Conservation (phyloP, 1,139 yeast genomes). For the Spathaspora jeffriesii region DNA sequence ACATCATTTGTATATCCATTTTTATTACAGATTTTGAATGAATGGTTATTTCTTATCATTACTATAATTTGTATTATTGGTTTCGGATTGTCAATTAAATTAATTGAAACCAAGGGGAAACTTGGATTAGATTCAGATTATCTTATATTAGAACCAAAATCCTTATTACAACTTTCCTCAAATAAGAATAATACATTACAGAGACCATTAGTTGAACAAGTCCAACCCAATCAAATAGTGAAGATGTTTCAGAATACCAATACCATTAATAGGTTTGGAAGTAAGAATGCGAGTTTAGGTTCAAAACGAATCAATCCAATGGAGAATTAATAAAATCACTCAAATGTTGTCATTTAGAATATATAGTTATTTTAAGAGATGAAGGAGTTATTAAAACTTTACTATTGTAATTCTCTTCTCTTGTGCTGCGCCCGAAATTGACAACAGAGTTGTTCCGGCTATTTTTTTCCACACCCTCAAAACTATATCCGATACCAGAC, state of each 20-base stretch:
- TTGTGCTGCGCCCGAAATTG: neutral
- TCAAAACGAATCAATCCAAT: neutral
- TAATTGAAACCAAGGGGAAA: conserved; percentile 45
- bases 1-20: conserved; percentile 45
- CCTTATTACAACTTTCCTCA: neutral
- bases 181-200: neutral
- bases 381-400: too few relatives aligned
- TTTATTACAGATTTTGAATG: conserved; percentile 34
- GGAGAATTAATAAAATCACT: neutral
- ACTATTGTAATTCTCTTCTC: neutral
- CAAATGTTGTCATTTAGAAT: neutral
- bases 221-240: neutral
- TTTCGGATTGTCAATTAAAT: conserved; percentile 23
- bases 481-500: neutral
- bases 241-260: neutral
- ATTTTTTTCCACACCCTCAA: neutral
- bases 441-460: neutral
- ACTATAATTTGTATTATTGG: conserved; percentile 35
- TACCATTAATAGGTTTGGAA: neutral
- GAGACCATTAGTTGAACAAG: neutral
- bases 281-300: conserved; percentile 2
- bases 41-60: conserved; percentile 46
- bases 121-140: conserved; percentile 7
- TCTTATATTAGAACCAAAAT: conserved; percentile 6
- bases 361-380: too few relatives aligned